Evolutionary conservation across 768 basidiomycete species (phyloP).

Genomic region (Kwoniella newhampshirensis): DNA sequence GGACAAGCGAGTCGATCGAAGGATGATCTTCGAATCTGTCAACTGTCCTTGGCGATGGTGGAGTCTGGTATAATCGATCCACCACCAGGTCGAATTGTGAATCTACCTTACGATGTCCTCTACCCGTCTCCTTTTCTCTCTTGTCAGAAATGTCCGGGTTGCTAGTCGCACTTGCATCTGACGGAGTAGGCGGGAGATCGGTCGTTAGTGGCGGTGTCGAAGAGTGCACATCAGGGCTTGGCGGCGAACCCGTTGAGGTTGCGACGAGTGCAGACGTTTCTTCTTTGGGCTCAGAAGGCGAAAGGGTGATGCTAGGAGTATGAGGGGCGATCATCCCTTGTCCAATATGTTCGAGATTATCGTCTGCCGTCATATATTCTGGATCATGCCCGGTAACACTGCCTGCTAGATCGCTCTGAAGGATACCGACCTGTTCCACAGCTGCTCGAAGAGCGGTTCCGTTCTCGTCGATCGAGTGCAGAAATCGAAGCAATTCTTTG

Average conservation of each 20-base stretch:
- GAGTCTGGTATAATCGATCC: slow-evolving; percentile 30
- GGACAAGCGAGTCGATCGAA: no score
- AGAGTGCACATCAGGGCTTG: no score
- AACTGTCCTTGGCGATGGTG: slow-evolving; percentile 31
- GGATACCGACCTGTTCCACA: slow-evolving; percentile 32
- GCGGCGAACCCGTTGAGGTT: no score
- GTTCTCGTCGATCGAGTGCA: slow-evolving; percentile 86
- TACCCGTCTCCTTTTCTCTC: no score
- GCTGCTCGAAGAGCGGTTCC: slow-evolving; percentile 56
- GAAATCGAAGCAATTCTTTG: slow-evolving; percentile 84
- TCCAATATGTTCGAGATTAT: no score
- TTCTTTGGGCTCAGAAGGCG: not conserved
- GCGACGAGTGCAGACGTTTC: no score
- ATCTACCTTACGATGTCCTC: not conserved
- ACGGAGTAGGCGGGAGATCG: no score
- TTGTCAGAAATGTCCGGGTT: no score
- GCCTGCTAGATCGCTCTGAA: not conserved
- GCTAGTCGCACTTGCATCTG: no score
- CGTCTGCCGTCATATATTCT: not conserved
- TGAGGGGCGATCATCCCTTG: no score
- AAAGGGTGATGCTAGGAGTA: no score
- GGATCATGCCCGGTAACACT: not conserved
- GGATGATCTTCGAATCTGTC: slow-evolving; percentile 14
- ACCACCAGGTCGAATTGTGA: slow-evolving; percentile 34
- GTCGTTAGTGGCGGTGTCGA: no score